Conservation (phyloP, 805 yeast genomes). For the Teunomyces gatunensis region DNA sequence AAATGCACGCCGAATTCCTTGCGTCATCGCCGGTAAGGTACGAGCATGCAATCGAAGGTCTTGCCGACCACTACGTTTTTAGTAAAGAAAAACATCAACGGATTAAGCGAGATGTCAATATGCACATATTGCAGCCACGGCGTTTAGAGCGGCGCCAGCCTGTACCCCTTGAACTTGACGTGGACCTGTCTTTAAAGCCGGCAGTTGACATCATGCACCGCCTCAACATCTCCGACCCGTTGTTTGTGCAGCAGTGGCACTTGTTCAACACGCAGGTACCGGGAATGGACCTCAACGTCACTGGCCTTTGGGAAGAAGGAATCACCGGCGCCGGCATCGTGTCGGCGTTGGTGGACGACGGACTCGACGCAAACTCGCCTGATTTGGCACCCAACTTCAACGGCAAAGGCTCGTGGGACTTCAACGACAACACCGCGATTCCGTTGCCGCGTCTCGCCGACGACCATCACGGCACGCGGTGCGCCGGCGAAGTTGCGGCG, state of each 20-base stretch:
- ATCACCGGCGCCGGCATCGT: constrained; percentile 80
- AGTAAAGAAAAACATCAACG: constrained; percentile 44
- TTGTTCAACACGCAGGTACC: constrained; percentile 68
- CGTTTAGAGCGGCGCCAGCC: constrained; percentile 58
- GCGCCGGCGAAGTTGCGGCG: constrained; percentile 97
- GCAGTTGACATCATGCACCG: constrained; percentile 46
- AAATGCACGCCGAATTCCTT: constrained; percentile 30
- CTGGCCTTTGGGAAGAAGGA: constrained; percentile 79
- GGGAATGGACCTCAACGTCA: constrained; percentile 83
- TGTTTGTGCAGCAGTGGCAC: constrained; percentile 89
- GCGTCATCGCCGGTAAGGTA: constrained; percentile 22
- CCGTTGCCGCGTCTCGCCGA: constrained; percentile 80
- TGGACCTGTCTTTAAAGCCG: constrained; percentile 52
- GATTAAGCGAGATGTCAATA: constrained; percentile 7
- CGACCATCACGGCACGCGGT: constrained; percentile 94
- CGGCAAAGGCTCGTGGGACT: constrained; percentile 89
- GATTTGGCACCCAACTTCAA: constrained; percentile 72
- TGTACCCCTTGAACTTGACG: constrained; percentile 31
- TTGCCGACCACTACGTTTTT: constrained; percentile 64
- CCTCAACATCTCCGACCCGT: constrained; percentile 75
- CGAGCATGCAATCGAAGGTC: constrained; percentile 64
- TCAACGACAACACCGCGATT: constrained; percentile 65
- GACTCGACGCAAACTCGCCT: constrained; percentile 75
- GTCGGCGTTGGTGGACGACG: constrained; percentile 92
- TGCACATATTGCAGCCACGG: constrained; percentile 56